Evolutionary conservation across 176 grass and related monocot species (phyloP).

Genomic region (Musa schizocarpa): DNA sequence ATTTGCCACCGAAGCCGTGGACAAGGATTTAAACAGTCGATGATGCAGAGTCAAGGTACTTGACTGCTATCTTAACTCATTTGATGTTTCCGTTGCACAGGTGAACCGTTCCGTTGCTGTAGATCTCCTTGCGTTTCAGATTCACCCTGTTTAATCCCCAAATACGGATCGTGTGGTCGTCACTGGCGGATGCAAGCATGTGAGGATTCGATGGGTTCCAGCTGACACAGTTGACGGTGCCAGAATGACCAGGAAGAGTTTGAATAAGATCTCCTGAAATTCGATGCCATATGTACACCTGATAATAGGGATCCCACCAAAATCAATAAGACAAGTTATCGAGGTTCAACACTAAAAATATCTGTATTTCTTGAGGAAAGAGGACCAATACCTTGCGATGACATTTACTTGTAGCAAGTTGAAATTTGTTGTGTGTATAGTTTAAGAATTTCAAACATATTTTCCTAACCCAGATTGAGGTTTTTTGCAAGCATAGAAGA

Average conservation of each 20-base stretch:
- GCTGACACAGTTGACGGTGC: slow-evolving; percentile 72
- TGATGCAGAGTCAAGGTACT: background rate
- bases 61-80: slow-evolving; percentile 6
- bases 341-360: background rate
- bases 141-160: slow-evolving; percentile 55
- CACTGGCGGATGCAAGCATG: slow-evolving; percentile 79
- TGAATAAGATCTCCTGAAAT: slow-evolving; percentile 56
- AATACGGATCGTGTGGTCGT: slow-evolving; percentile 68
- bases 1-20: background rate
- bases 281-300: slow-evolving; percentile 97
- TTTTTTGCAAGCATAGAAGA: background rate
- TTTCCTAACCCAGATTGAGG: background rate
- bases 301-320: slow-evolving; percentile 4
- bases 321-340: background rate
- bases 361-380: background rate
- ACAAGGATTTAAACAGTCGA: slow-evolving; percentile 2
- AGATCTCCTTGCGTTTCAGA: slow-evolving; percentile 51
- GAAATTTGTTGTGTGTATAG: background rate
- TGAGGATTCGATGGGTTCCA: slow-evolving; percentile 83
- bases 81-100: slow-evolving; percentile 63
- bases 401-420: background rate
- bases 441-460: background rate
- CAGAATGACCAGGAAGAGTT: slow-evolving; percentile 61
- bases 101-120: slow-evolving; percentile 47
- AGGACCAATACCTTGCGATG: background rate